Evolutionary conservation across 352 stramenopile genomes (phyloP).

Genomic region (Phytophthora brassicae): DNA sequence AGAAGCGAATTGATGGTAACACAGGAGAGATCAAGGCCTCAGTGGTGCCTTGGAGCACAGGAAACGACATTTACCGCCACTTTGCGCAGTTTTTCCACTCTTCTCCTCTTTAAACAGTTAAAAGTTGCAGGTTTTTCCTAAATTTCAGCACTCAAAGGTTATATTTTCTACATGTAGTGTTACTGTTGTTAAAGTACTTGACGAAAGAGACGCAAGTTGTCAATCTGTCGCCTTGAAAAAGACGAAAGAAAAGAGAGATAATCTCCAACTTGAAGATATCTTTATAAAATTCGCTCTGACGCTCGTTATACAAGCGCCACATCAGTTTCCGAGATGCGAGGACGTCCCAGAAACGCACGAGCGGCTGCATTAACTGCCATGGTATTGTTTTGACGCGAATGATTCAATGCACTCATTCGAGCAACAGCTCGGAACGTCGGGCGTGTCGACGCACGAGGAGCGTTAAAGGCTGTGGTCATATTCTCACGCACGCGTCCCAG

Average conservation of each 20-base stretch:
- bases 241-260: conserved; percentile 1
- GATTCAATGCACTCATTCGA: conserved; percentile 34
- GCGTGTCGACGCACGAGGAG: conserved; percentile 25
- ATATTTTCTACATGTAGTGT: too few species aligned
- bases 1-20: conserved; percentile 48
- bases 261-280: conserved; percentile 6
- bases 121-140: too few species aligned
- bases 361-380: conserved; percentile 26
- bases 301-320: conserved; percentile 24
- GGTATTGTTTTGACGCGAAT: conserved; percentile 28
- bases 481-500: conserved; percentile 50
- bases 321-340: conserved; percentile 29
- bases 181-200: conserved; percentile 8
- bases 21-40: conserved; percentile 36
- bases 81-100: conserved; percentile 43
- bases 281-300: conserved; percentile 27
- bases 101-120: not conserved
- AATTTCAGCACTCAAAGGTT: too few species aligned
- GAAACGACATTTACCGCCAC: conserved; percentile 57
- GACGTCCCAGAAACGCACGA: conserved; percentile 27
- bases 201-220: not conserved
- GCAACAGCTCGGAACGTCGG: conserved; percentile 37
- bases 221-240: conserved; percentile 10
- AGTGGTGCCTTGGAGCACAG: conserved; percentile 64
- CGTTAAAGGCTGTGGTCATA: conserved; percentile 35